Conservation (phyloP, 208 protist species). For the Lotmaria passim region DNA sequence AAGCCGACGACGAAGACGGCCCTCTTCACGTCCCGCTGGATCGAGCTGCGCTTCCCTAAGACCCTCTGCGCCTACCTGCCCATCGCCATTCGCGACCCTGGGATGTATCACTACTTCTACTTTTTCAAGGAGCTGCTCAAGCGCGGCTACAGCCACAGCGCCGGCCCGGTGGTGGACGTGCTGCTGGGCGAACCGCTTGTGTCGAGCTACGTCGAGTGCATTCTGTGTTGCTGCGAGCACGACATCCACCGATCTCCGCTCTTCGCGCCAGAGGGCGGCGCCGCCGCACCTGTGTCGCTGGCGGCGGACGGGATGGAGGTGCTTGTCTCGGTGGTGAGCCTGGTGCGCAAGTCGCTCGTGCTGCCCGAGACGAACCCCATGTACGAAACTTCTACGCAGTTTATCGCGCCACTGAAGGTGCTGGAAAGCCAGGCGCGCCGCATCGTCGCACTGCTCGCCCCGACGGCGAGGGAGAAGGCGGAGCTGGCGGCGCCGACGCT, state of each 20-base stretch:
- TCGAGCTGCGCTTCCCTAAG: constrained; percentile 42
- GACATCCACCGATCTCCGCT: constrained; percentile 20
- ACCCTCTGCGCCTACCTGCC: constrained; percentile 38
- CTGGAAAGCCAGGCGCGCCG: constrained; percentile 37
- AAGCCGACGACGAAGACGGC: constrained; percentile 40
- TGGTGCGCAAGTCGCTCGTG: constrained; percentile 63
- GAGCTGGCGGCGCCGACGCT: neutral
- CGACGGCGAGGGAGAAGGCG: constrained; percentile 7
- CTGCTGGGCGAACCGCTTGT: constrained; percentile 55
- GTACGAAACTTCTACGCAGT: constrained; percentile 42
- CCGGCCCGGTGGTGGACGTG: constrained; percentile 69
- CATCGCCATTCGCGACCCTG: constrained; percentile 35
- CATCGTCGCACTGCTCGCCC: constrained; percentile 33
- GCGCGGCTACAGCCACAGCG: constrained; percentile 70
- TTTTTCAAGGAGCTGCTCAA: constrained; percentile 74
- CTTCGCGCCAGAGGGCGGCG: constrained; percentile 21
- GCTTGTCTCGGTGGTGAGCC: constrained; percentile 43
- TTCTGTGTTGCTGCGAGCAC: constrained; percentile 43
- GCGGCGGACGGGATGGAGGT: constrained; percentile 56
- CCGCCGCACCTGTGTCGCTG: constrained; percentile 35
- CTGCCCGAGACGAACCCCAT: constrained; percentile 50
- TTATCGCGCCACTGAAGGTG: constrained; percentile 43
- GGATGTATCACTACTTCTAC: constrained; percentile 72
- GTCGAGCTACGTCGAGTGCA: constrained; percentile 30
- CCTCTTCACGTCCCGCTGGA: constrained; percentile 62